A percentile compares a stretch with the other conserved stretches of the same genome.
phyloP scores from a whole-genome alignment of 768 basidiomycete species.

The Leccinum uliginosum region DNA sequence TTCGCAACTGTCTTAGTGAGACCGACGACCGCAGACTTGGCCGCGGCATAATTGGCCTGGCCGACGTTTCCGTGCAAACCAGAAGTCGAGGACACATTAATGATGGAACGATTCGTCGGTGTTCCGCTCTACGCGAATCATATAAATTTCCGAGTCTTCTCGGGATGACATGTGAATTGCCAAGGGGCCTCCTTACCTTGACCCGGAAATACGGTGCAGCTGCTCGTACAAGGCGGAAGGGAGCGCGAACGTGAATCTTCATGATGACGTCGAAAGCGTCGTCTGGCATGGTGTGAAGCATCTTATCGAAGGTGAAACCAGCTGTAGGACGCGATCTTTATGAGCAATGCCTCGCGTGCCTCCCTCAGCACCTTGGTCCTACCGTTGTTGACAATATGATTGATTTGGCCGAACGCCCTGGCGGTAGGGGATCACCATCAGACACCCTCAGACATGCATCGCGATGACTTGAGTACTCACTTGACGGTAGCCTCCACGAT shows the following conservation, averaged over 20 bases:
- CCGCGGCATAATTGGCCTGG: conserved; percentile 78
- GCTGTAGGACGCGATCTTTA: conserved; percentile 32
- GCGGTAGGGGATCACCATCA: neutral
- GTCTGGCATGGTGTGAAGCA: conserved; percentile 85
- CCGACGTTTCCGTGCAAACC: conserved; percentile 87
- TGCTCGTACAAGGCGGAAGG: conserved; percentile 79
- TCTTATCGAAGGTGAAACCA: conserved; percentile 80
- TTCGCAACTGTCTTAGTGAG: conserved; percentile 84
- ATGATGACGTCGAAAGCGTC: conserved; percentile 78
- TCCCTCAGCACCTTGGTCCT: conserved; percentile 5
- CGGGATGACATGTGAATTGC: neutral
- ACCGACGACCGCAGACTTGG: conserved; percentile 73
- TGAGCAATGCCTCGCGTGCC: neutral
- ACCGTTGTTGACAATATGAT: conserved; percentile 85
- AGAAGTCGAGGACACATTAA: conserved; percentile 79
- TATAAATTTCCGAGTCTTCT: neutral
- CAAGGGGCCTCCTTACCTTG: conserved; percentile 40
- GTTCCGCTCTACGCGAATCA: conserved; percentile 40
- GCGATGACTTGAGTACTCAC: conserved; percentile 43
- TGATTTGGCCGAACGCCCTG: conserved; percentile 79
- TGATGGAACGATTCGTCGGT: conserved; percentile 67
- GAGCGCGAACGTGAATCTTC: conserved; percentile 82
- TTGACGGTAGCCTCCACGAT: conserved; percentile 71
- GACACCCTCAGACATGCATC: neutral
- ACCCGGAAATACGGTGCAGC: conserved; percentile 83